Evolutionary conservation across 78 protist species (phyloP).

Genomic region (Tieghemostelium lacteum): DNA sequence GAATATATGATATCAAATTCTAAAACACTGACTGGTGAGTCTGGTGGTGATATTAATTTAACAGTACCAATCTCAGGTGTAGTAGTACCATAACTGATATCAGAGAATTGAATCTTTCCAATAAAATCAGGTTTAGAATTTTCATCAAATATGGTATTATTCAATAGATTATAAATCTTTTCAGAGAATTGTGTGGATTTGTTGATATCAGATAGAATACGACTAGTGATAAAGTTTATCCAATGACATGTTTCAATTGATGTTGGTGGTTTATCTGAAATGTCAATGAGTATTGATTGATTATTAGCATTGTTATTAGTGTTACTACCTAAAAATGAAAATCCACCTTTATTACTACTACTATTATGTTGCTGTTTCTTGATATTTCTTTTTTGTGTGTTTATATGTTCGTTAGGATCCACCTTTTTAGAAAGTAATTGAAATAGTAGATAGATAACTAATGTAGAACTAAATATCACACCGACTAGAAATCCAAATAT

Average conservation of each 20-base stretch:
- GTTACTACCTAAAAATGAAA: not conserved
- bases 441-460: conserved; percentile 26
- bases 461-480: conserved; percentile 16
- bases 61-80: conserved; percentile 74
- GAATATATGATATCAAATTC: conserved; percentile 70
- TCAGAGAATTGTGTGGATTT: conserved; percentile 47
- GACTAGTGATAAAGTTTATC: conserved; percentile 50
- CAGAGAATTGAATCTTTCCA: conserved; percentile 61
- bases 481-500: conserved; percentile 53
- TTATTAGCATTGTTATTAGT: not conserved
- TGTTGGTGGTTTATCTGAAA: conserved; percentile 51
- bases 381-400: not conserved
- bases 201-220: conserved; percentile 53
- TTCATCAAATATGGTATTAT: conserved; percentile 39
- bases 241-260: conserved; percentile 74
- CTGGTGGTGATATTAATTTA: conserved; percentile 31
- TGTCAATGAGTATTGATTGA: not conserved
- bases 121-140: conserved; percentile 57
- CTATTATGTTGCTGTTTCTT: not conserved
- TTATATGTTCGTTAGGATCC: conserved; percentile 10
- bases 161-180: conserved; percentile 23
- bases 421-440: conserved; percentile 45
- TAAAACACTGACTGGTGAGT: conserved; percentile 48
- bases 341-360: not conserved
- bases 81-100: conserved; percentile 51